Conservation (phyloP, 331 rosid species). For the Acacia concinna region DNA sequence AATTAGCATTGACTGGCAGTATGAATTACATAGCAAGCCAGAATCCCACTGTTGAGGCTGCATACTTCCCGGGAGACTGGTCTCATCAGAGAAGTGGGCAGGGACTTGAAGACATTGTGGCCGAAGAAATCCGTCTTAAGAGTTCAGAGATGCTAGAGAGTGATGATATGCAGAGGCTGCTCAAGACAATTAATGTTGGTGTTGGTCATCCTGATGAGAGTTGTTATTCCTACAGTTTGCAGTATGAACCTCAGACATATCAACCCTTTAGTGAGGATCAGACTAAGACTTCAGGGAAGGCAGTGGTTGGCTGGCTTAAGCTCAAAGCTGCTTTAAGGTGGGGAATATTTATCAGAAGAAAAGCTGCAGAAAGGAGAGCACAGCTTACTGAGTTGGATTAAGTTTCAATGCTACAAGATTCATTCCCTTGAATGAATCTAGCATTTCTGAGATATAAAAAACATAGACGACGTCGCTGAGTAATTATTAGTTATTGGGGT, state of each 20-base stretch:
- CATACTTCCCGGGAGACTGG: constrained; percentile 65
- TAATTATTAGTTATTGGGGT: not conserved
- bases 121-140: constrained; percentile 68
- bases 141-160: constrained; percentile 77
- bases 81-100: constrained; percentile 52
- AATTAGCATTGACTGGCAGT: constrained; percentile 43
- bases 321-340: constrained; percentile 91
- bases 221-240: constrained; percentile 56
- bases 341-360: constrained; percentile 82
- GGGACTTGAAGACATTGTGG: constrained; percentile 66
- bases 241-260: constrained; percentile 59
- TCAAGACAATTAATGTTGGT: constrained; percentile 60
- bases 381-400: constrained; percentile 76
- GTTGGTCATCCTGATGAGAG: constrained; percentile 49
- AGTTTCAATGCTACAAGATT: constrained; percentile 28
- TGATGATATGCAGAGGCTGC: constrained; percentile 78
- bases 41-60: constrained; percentile 39
- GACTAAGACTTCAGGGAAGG: constrained; percentile 64
- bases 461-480: not conserved
- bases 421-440: constrained; percentile 10
- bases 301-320: constrained; percentile 91
- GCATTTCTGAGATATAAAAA: not conserved
- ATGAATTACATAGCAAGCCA: constrained; percentile 46
- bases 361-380: constrained; percentile 87
- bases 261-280: constrained; percentile 47